phyloP scores from a whole-genome alignment of 495 filamentous ascomycete genomes.

The Thermochaetoides thermophila region DNA sequence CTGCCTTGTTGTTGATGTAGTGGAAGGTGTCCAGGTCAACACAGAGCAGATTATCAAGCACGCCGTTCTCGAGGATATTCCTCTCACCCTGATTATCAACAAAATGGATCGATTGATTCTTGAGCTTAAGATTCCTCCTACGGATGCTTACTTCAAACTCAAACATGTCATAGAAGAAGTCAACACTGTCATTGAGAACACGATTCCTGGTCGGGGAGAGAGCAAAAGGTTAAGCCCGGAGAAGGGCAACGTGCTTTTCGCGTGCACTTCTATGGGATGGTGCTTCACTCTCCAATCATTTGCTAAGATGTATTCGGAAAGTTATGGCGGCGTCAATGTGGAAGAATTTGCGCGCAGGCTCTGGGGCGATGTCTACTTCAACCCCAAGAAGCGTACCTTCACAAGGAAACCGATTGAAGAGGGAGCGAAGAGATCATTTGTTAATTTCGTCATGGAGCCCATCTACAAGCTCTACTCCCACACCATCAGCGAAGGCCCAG shows the following conservation, averaged over 20 bases:
- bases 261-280: constrained; percentile 87
- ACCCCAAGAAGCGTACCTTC: constrained; percentile 77
- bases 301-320: constrained; percentile 89
- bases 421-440: constrained; percentile 69
- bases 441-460: constrained; percentile 88
- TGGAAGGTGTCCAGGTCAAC: constrained; percentile 95
- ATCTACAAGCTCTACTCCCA: constrained; percentile 97
- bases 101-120: constrained; percentile 94
- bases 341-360: constrained; percentile 66
- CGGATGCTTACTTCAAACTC: constrained; percentile 94
- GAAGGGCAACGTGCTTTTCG: constrained; percentile 93
- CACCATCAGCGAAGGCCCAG: constrained; percentile 80
- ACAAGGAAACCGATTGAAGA: constrained; percentile 76
- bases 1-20: constrained; percentile 85
- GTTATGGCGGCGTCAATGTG: constrained; percentile 63
- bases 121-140: constrained; percentile 86
- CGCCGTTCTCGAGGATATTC: constrained; percentile 78
- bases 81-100: constrained; percentile 81
- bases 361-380: constrained; percentile 97
- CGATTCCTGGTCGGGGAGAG: constrained; percentile 71
- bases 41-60: constrained; percentile 96
- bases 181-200: constrained; percentile 85
- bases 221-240: constrained; percentile 76
- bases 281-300: constrained; percentile 90
- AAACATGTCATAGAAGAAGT: constrained; percentile 97